Conservation (phyloP, 306 rosid genomes). For the Sechiopsis laciniata region DNA sequence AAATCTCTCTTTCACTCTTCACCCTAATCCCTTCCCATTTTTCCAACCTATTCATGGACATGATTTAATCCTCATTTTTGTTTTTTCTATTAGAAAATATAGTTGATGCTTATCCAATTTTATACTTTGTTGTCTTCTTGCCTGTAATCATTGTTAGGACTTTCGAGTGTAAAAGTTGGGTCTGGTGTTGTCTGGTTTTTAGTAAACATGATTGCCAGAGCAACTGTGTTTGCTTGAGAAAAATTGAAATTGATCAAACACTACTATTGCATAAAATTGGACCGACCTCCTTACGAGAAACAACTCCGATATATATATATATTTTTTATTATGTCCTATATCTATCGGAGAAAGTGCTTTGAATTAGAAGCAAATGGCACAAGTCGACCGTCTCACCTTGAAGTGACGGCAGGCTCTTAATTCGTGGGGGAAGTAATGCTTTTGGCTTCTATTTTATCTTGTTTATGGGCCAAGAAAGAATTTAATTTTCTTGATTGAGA, state of each 20-base stretch:
- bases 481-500: not conserved
- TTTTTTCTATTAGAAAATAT: not conserved
- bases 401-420: too few relatives aligned
- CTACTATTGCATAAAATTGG: too few relatives aligned
- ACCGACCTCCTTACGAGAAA: too few relatives aligned
- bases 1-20: slow-evolving; percentile 20
- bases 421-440: too few relatives aligned
- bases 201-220: not conserved
- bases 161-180: not conserved
- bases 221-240: not conserved
- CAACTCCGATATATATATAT: too few relatives aligned
- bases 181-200: not conserved
- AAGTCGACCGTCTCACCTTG: too few relatives aligned
- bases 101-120: not conserved
- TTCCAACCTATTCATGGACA: not conserved
- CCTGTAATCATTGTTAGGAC: not conserved
- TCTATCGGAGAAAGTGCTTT: too few relatives aligned
- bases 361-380: too few relatives aligned
- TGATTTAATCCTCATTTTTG: not conserved
- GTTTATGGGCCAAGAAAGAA: not conserved
- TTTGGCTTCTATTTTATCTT: too few relatives aligned
- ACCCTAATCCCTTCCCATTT: not conserved
- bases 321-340: too few relatives aligned
- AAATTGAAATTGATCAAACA: too few relatives aligned
- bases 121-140: not conserved